Conservation (phyloP, 495 filamentous ascomycete genomes). For the Penicillium samsonianum region DNA sequence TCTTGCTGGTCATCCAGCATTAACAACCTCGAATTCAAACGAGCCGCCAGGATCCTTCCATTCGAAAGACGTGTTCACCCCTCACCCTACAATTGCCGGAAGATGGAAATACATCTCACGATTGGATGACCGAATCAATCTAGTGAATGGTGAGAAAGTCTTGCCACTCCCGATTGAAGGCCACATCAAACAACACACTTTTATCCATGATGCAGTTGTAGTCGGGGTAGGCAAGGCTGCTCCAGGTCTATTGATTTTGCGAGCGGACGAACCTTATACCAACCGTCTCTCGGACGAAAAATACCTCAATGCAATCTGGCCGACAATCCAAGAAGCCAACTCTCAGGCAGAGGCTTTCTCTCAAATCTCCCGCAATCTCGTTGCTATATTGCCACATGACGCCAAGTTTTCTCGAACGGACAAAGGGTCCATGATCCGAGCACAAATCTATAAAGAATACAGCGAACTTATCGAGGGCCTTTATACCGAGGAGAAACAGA, state of each 20-base stretch:
- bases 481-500: constrained; percentile 42
- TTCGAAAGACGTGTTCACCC: constrained; percentile 63
- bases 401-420: constrained; percentile 53
- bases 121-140: constrained; percentile 62
- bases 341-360: constrained; percentile 53
- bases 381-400: constrained; percentile 44
- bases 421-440: constrained; percentile 58
- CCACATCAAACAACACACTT: constrained; percentile 48
- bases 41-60: constrained; percentile 53
- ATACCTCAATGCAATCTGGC: constrained; percentile 50
- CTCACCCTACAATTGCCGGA: constrained; percentile 57
- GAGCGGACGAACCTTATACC: constrained; percentile 31
- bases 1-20: constrained; percentile 50
- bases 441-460: constrained; percentile 52
- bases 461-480: constrained; percentile 48
- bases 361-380: constrained; percentile 56
- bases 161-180: constrained; percentile 65
- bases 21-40: constrained; percentile 55
- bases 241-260: constrained; percentile 58
- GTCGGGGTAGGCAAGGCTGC: constrained; percentile 54
- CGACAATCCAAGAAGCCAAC: constrained; percentile 52
- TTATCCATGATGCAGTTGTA: constrained; percentile 59
- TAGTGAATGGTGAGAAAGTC: constrained; percentile 70
- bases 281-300: constrained; percentile 37
- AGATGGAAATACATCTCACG: constrained; percentile 67